Evolutionary conservation across 352 stramenopile species (phyloP).

Genomic region (Pilasporangium apinafurcum): DNA sequence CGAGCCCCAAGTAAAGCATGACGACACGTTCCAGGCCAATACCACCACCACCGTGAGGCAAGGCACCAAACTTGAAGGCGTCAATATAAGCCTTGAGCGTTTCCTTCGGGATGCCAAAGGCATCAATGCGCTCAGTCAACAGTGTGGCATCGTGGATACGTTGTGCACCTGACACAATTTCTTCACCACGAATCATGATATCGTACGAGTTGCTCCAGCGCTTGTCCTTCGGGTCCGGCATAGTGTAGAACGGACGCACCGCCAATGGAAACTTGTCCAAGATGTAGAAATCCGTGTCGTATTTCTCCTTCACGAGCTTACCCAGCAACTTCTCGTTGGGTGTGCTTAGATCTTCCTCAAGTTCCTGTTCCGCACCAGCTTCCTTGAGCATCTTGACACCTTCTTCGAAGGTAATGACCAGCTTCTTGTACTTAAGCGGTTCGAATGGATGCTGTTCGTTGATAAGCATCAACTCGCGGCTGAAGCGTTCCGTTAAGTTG

Average conservation of each 20-base stretch:
- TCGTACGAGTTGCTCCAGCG: constrained; percentile 98
- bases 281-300: constrained; percentile 99
- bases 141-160: constrained; percentile 97
- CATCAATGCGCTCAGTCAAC: constrained; percentile 88
- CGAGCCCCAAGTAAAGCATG: constrained; percentile 98
- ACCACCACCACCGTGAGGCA: constrained; percentile 97
- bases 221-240: constrained; percentile 95
- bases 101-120: constrained; percentile 79
- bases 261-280: constrained; percentile 99
- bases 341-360: constrained; percentile 85
- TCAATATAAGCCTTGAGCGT: constrained; percentile 96
- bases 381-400: constrained; percentile 91
- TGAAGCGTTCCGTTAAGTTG: constrained; percentile 92
- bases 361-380: constrained; percentile 63
- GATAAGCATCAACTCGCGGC: constrained; percentile 93
- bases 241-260: constrained; percentile 99
- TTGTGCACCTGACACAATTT: constrained; percentile 99
- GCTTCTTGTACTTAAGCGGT: constrained; percentile 94
- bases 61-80: constrained; percentile 97
- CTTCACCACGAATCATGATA: constrained; percentile 99
- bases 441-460: constrained; percentile 97
- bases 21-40: constrained; percentile 99
- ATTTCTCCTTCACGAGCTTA: constrained; percentile 95
- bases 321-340: constrained; percentile 98
- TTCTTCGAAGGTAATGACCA: constrained; percentile 93